These are phyloP conservation scores for Phaeomoniella chlamydospora DNA, from an alignment of 2,329 filamentous ascomycete species.

Conservation along the genomic window DNA sequence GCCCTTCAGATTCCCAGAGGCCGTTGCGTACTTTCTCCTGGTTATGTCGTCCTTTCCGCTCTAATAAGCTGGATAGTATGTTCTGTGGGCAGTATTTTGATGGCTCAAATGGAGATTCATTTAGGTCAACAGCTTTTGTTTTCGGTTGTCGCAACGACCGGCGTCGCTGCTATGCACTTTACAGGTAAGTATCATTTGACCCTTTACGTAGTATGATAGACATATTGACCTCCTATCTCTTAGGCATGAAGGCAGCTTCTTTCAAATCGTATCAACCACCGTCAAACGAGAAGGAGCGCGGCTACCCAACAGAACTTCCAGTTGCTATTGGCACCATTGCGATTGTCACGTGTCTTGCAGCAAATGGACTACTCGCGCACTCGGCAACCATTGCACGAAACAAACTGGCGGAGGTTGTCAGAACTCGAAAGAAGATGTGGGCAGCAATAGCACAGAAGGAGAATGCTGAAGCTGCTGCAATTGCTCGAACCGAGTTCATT, in stretches of 20 bases:
- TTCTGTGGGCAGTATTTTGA: conserved; percentile 16
- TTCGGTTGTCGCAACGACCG: conserved; percentile 15
- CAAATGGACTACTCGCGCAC: conserved; percentile 19
- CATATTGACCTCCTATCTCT: no score
- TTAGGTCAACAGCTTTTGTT: conserved; percentile 17
- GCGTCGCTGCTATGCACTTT: conserved; percentile 21
- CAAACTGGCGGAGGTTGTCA: conserved; percentile 19
- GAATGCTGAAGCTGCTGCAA: conserved; percentile 17
- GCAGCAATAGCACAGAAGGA: conserved; percentile 18
- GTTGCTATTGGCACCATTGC: conserved; percentile 17
- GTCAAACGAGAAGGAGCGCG: conserved; percentile 9
- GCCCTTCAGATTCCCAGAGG: conserved; percentile 17
- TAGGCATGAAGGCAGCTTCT: conserved; percentile 16
- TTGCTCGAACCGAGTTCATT: conserved; percentile 18
- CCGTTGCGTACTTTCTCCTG: conserved; percentile 12
- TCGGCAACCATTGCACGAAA: conserved; percentile 19
- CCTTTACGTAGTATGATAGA: no score
- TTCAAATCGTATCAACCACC: conserved; percentile 15
- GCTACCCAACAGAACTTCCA: conserved; percentile 17
- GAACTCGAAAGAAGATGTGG: conserved; percentile 17
- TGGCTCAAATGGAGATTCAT: conserved; percentile 17
- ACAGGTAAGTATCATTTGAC: conserved; percentile 6
- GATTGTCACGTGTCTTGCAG: conserved; percentile 18
- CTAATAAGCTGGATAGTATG: conserved; percentile 19
- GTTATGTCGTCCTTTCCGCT: conserved; percentile 15